Evolutionary conservation across 176 grass and related monocot species (phyloP).

Genomic region (Puccinellia tenuiflora): DNA sequence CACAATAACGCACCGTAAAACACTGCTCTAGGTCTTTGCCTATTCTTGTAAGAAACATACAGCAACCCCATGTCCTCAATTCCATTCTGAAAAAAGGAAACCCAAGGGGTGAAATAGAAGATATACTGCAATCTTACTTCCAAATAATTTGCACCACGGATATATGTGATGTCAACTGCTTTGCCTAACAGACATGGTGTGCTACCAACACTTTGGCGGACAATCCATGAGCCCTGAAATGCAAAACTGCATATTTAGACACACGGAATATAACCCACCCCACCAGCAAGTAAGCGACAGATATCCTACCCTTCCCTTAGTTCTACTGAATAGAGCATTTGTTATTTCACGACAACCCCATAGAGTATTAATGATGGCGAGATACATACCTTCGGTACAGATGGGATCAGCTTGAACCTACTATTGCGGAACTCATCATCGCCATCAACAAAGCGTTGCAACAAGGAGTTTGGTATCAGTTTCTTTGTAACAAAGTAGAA

Average conservation of each 20-base stretch:
- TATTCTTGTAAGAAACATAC: background rate
- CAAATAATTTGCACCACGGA: slow-evolving; percentile 78
- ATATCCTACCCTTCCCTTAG: background rate
- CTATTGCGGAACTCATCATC: slow-evolving; percentile 98
- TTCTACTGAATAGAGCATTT: background rate
- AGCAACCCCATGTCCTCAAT: background rate
- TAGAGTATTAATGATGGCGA: background rate
- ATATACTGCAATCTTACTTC: slow-evolving; percentile 44
- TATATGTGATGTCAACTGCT: slow-evolving; percentile 92
- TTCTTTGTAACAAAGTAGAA: slow-evolving; percentile 88
- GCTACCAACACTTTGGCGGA: slow-evolving; percentile 92
- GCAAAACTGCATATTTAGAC: slow-evolving; percentile 19
- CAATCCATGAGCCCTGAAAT: slow-evolving; percentile 95
- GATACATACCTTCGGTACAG: slow-evolving; percentile 76
- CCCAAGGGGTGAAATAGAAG: background rate
- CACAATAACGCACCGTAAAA: slow-evolving; percentile 15
- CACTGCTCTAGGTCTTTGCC: background rate
- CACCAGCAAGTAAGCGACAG: background rate
- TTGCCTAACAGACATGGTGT: slow-evolving; percentile 96
- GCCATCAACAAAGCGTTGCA: slow-evolving; percentile 90
- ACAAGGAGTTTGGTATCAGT: slow-evolving; percentile 72
- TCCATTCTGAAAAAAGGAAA: background rate
- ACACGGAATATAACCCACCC: background rate
- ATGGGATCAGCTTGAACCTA: slow-evolving; percentile 96
- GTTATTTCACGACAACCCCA: background rate